Percentiles rank a stretch among this genome's conserved stretches.
phyloP scores from a whole-genome alignment of 306 rosid species.

The Adenanthera pavonina region DNA sequence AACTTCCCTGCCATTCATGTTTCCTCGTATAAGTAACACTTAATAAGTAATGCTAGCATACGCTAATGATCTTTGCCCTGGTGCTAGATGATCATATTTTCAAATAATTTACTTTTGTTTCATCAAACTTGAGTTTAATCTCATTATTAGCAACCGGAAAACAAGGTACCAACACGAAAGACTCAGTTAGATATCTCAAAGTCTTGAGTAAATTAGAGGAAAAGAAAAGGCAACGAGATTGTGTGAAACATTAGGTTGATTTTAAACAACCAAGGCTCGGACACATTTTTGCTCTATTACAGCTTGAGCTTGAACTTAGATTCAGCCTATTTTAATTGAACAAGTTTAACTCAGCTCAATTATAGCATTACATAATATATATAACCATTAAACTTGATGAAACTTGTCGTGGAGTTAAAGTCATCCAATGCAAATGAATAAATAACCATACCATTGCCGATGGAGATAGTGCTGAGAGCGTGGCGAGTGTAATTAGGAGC shows the following conservation, averaged over 20 bases:
- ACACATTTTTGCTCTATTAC: not conserved
- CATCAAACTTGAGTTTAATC: not conserved
- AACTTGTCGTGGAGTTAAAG: not conserved
- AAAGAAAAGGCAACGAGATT: too few relatives aligned
- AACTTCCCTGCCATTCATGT: constrained; percentile 72
- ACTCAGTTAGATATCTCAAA: too few relatives aligned
- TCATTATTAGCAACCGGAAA: too few relatives aligned
- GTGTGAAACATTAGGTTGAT: too few relatives aligned
- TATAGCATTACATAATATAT: not conserved
- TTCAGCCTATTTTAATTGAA: not conserved
- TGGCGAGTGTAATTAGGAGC: constrained; percentile 98
- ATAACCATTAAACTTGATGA: not conserved
- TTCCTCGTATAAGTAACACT: constrained; percentile 1
- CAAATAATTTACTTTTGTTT: not conserved
- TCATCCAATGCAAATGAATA: constrained; percentile 1
- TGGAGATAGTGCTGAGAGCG: constrained; percentile 80
- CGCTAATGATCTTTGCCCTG: not conserved
- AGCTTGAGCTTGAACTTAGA: not conserved
- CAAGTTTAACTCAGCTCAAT: not conserved
- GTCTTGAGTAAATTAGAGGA: too few relatives aligned
- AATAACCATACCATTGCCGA: constrained; percentile 75
- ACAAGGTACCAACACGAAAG: too few relatives aligned
- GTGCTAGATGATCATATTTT: not conserved
- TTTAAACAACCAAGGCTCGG: not conserved
- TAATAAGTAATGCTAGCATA: not conserved